Evolutionary conservation across 306 rosid genomes (phyloP).

Genomic region (Calophaca sinica): DNA sequence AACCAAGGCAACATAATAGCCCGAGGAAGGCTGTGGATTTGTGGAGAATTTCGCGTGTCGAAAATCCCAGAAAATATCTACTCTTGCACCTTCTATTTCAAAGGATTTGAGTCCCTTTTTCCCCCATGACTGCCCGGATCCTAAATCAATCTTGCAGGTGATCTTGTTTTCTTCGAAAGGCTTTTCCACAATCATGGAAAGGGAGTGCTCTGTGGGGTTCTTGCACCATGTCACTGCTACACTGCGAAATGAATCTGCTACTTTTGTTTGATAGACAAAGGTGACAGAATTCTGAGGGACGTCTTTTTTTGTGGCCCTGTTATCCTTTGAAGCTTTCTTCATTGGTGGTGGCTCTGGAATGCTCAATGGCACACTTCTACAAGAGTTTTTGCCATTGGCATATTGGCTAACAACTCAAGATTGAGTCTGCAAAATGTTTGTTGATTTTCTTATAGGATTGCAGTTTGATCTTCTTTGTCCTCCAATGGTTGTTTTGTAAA

Average conservation of each 20-base stretch:
- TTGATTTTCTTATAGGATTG: constrained; percentile 29
- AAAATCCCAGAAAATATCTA: constrained; percentile 72
- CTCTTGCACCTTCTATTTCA: constrained; percentile 55
- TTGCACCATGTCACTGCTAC: constrained; percentile 63
- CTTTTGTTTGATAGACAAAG: constrained; percentile 55
- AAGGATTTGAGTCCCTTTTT: constrained; percentile 71
- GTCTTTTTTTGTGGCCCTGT: background rate
- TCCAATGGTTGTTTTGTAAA: constrained; percentile 20
- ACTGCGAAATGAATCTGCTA: constrained; percentile 43
- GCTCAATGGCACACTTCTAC: constrained; percentile 42
- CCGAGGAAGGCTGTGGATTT: constrained; percentile 55
- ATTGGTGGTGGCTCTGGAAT: constrained; percentile 37
- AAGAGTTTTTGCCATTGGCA: constrained; percentile 45
- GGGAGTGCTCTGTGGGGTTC: constrained; percentile 48
- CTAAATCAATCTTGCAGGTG: constrained; percentile 64
- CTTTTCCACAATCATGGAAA: constrained; percentile 53
- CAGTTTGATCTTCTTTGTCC: constrained; percentile 37
- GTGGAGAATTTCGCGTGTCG: constrained; percentile 54
- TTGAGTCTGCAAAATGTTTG: constrained; percentile 34
- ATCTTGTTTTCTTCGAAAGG: constrained; percentile 40
- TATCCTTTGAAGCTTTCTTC: constrained; percentile 36
- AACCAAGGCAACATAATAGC: constrained; percentile 71
- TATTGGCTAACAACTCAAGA: constrained; percentile 19
- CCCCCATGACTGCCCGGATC: constrained; percentile 60
- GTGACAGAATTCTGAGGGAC: constrained; percentile 44